A percentile compares a stretch with the other conserved stretches of the same genome.
These are phyloP conservation scores for Entrophospora sp. DNA, from an alignment of 192 early-diverging fungal genomes.

Conservation along the genomic window DNA sequence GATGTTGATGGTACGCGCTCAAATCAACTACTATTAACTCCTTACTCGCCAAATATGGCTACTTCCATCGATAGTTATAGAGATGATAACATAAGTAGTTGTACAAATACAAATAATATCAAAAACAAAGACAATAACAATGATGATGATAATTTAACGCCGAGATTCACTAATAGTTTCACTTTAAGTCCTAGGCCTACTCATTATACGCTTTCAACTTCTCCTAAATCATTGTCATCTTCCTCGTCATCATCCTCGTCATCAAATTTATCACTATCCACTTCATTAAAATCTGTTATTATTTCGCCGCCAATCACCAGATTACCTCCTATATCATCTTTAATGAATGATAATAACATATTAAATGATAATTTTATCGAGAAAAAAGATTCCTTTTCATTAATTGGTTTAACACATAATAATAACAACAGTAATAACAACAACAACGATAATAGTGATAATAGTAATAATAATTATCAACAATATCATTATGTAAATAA, in stretches of 20 bases:
- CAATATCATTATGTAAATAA: not conserved
- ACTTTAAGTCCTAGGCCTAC: not conserved
- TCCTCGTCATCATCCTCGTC: not conserved
- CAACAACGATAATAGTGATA: not conserved
- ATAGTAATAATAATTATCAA: not conserved
- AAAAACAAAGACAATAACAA: not conserved
- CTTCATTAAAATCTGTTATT: not conserved
- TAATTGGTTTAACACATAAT: not conserved
- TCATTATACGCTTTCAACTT: not conserved
- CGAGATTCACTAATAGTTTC: slow-evolving; percentile 1
- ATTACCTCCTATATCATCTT: not conserved
- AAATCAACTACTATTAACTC: not conserved
- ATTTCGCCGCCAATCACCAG: not conserved
- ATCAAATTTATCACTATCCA: not conserved
- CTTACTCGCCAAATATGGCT: not conserved
- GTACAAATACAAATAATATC: not conserved
- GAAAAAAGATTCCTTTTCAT: no score
- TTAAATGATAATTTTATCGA: not conserved
- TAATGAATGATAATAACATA: not conserved
- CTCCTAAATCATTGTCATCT: not conserved
- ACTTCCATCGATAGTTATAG: not conserved
- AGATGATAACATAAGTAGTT: not conserved
- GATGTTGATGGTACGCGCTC: not conserved
- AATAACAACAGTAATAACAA: not conserved
- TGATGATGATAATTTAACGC: not conserved